Percentiles rank a stretch among this genome's conserved stretches.
Conservation (phyloP, 2,329 filamentous ascomycete genomes). For the Colletotrichum somersetense region DNA sequence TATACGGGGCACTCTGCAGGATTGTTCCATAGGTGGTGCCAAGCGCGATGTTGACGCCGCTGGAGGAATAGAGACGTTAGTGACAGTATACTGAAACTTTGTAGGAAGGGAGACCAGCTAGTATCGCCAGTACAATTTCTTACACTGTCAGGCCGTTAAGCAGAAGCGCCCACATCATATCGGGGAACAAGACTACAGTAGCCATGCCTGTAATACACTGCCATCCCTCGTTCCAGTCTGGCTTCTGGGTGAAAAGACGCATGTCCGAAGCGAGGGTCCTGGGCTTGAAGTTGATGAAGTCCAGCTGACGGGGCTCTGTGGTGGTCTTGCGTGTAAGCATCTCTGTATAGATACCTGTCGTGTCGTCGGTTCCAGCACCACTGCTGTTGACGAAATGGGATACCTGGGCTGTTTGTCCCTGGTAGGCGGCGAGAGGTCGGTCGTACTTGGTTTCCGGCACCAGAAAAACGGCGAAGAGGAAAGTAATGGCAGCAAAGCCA, state of each 20-base stretch:
- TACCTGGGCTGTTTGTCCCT: constrained; percentile 46
- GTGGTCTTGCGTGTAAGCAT: constrained; percentile 30
- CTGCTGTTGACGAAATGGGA: constrained; percentile 38
- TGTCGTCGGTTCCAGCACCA: constrained; percentile 41
- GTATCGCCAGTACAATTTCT: neutral
- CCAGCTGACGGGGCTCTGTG: constrained; percentile 46
- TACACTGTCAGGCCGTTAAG: constrained; percentile 48
- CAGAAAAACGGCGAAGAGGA: constrained; percentile 54
- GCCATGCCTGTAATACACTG: constrained; percentile 47
- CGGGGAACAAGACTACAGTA: constrained; percentile 54
- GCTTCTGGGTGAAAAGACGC: constrained; percentile 54
- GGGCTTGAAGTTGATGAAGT: constrained; percentile 52
- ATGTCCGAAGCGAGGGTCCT: constrained; percentile 53
- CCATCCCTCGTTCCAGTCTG: constrained; percentile 52
- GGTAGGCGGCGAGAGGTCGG: constrained; percentile 53
- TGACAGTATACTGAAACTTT: constrained; percentile 32
- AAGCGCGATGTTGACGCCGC: constrained; percentile 57
- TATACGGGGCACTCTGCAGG: constrained; percentile 52
- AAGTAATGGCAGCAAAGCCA: constrained; percentile 49
- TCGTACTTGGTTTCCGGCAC: constrained; percentile 59
- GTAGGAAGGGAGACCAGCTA: neutral
- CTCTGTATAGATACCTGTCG: constrained; percentile 40
- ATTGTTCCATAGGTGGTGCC: constrained; percentile 56
- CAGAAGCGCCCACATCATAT: constrained; percentile 56
- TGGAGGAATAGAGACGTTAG: constrained; percentile 49